Percentiles rank a stretch among this genome's conserved stretches.
These are phyloP conservation scores for Pichia scutulata DNA, from an alignment of 805 yeast genomes.

Conservation along the genomic window DNA sequence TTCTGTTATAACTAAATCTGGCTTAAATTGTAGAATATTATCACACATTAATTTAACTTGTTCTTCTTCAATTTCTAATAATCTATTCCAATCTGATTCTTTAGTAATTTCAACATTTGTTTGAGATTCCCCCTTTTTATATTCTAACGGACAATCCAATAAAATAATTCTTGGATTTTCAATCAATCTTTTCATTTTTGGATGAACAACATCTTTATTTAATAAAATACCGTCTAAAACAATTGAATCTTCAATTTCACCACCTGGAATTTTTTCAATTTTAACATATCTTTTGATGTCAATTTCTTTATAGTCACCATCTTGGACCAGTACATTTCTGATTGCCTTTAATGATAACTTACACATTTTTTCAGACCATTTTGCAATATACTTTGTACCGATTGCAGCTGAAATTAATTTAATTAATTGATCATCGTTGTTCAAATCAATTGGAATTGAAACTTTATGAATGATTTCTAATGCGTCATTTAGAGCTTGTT, in stretches of 20 bases:
- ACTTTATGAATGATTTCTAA: conserved; percentile 78
- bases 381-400: conserved; percentile 89
- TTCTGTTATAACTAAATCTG: conserved; percentile 93
- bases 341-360: conserved; percentile 81
- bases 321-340: conserved; percentile 64
- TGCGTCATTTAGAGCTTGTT: conserved; percentile 86
- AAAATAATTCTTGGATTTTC: conserved; percentile 84
- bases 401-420: conserved; percentile 82
- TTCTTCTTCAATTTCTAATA: conserved; percentile 94
- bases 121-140: conserved; percentile 98
- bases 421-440: conserved; percentile 80
- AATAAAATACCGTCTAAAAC: conserved; percentile 88
- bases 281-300: conserved; percentile 91
- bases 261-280: conserved; percentile 96
- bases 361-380: conserved; percentile 92
- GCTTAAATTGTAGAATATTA: conserved; percentile 73
- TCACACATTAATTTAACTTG: conserved; percentile 87
- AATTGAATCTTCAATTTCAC: conserved; percentile 82
- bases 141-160: conserved; percentile 94
- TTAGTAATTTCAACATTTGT: conserved; percentile 95
- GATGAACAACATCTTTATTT: conserved; percentile 98
- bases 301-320: conserved; percentile 63
- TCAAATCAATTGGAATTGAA: conserved; percentile 74
- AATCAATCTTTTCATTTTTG: conserved; percentile 88
- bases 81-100: conserved; percentile 93